Percentiles rank a stretch among this genome's conserved stretches.
phyloP scores from a whole-genome alignment of 164 flowering plant genomes.

The Liquidambar formosana region DNA sequence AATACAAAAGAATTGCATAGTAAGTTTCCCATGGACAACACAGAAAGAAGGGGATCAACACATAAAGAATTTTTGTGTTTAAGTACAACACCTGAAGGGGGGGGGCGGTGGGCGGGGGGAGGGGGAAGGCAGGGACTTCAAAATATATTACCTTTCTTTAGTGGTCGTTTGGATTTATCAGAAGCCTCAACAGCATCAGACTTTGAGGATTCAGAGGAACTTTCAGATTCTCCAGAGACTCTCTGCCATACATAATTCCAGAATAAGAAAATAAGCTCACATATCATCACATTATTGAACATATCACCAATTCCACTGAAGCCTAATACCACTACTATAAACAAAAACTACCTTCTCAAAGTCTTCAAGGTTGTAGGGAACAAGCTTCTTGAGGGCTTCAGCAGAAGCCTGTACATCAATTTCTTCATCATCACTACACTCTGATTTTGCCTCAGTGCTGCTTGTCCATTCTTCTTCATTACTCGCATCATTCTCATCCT shows the following conservation, averaged over 20 bases:
- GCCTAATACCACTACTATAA: no score
- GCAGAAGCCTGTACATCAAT: conserved; percentile 58
- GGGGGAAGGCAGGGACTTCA: not conserved
- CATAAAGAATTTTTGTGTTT: no score
- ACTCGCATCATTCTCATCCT: conserved; percentile 76
- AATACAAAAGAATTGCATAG: no score
- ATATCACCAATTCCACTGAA: not conserved
- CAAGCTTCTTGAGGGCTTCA: conserved; percentile 78
- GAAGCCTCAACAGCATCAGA: conserved; percentile 47
- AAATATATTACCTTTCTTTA: conserved; percentile 63
- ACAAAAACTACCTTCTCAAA: conserved; percentile 62
- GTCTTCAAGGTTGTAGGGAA: conserved; percentile 66
- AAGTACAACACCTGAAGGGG: no score
- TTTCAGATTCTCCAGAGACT: conserved; percentile 61
- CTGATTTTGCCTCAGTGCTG: conserved; percentile 68
- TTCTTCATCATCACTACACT: conserved; percentile 70
- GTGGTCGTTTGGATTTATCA: conserved; percentile 43
- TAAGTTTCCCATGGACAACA: no score
- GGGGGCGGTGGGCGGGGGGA: no score
- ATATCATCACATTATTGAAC: not conserved
- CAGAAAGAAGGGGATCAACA: no score
- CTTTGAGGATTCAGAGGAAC: conserved; percentile 46
- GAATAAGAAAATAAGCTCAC: conserved; percentile 2
- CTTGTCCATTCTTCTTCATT: conserved; percentile 81
- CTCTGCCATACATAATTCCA: conserved; percentile 40